These are phyloP conservation scores for Coniochaeta ligniaria DNA, from an alignment of 2,329 filamentous ascomycete species.

Conservation along the genomic window DNA sequence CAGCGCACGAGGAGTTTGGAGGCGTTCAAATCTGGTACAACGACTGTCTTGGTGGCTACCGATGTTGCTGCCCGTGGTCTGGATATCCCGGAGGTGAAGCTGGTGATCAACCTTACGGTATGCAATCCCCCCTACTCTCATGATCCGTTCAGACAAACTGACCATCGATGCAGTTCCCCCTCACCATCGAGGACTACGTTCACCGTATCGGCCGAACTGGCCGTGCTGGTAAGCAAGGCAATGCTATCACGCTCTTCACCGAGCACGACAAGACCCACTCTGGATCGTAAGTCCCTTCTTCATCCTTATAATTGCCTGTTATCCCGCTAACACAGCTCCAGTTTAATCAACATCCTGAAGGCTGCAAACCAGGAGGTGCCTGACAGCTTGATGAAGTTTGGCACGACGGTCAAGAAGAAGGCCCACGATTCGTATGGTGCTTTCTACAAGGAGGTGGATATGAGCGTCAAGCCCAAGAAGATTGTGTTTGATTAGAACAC, in stretches of 20 bases:
- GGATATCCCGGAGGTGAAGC: conserved; percentile 90
- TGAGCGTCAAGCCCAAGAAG: conserved; percentile 79
- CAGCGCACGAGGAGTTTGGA: conserved; percentile 82
- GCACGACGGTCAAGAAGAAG: conserved; percentile 99
- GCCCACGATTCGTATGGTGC: conserved; percentile 89
- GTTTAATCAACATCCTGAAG: conserved; percentile 88
- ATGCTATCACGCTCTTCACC: conserved; percentile 90
- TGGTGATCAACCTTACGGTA: conserved; percentile 86
- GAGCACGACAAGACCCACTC: conserved; percentile 90
- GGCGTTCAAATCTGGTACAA: conserved; percentile 80
- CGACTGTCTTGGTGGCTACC: conserved; percentile 83
- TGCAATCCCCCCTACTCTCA: too few species aligned
- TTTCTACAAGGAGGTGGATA: conserved; percentile 87
- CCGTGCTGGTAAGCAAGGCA: conserved; percentile 80
- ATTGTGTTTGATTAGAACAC: conserved; percentile 69
- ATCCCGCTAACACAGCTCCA: conserved; percentile 22
- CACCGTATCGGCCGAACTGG: conserved; percentile 95
- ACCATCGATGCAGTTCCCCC: conserved; percentile 65
- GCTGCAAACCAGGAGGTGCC: conserved; percentile 88
- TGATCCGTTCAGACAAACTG: too few species aligned
- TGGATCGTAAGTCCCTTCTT: conserved; percentile 60
- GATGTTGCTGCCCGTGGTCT: conserved; percentile 92
- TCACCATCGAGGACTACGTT: conserved; percentile 96
- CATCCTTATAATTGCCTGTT: neutral
- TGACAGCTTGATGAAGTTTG: conserved; percentile 87